Evolutionary conservation across 2,329 filamentous ascomycete genomes (phyloP), one percentile per base, ranked within the genome.

Genomic region (Lachnellula hyalina): DNA sequence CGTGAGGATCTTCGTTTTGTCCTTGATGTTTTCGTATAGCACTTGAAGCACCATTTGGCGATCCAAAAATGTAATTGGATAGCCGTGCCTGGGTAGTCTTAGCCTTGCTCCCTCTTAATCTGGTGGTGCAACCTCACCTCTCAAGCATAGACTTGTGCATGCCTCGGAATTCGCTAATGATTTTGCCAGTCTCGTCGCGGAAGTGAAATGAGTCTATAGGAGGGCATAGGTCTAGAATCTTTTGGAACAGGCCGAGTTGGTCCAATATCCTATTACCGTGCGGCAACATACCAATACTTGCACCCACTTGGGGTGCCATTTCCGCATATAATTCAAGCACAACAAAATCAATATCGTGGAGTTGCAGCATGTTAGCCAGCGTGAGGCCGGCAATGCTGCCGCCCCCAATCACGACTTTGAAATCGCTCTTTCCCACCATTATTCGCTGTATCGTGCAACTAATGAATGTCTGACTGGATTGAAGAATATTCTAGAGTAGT

Each of bases 351-450:
- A 82, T 74, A 36, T 49, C 64, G 40, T 73, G 66, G 34, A 67
- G 64, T 49, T 80, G 71, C 1, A 82, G 71, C 59, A 72, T 72
- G 42, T 74, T 72, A 8, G 77, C 76, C 2, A 79, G 65, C 0
- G 74, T 71, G 1, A 80, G 64, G 4, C 79, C 79, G 1, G 74
- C 70, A 12, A 81, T 65, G 42, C 74, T 72, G 17, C 75, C 78
- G n/a, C 78, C 78, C 2, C 71, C 75, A 42, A 82, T 79, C 45
- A 80, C 65, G 35, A 78, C 74, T 85, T 82, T 58, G 84, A 84
- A 3, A 86, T 74, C 41, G 7, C 9, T 41, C 15, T n/a, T n/a
- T 7, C 2, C 2, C 1, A 9, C 38, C 38, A 41, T 41, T n/a
- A 9, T 17, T 41, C 3, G 15, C 3, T 19, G 15, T 19, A 17